Conservation (phyloP, 2,329 filamentous ascomycete genomes). For the Monilinia aucupariae region DNA sequence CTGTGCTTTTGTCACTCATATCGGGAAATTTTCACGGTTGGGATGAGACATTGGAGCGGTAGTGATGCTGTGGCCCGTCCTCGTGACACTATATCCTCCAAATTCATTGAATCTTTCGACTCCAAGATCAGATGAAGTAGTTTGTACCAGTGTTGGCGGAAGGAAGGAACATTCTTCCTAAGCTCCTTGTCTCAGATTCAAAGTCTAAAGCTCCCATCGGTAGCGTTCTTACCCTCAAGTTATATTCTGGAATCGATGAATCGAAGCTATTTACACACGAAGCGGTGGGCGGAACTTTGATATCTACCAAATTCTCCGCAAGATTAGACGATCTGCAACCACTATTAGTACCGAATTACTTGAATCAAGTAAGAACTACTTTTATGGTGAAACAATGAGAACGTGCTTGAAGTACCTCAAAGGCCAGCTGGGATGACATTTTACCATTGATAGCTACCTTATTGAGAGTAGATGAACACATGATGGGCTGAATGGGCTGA, state of each 20-base stretch:
- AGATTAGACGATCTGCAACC: background rate
- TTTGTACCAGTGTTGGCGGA: conserved; percentile 1
- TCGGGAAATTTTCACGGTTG: conserved; percentile 15
- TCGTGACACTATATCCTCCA: conserved; percentile 7
- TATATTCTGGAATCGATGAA: background rate
- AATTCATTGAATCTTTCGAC: background rate
- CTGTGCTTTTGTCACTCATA: conserved; percentile 5
- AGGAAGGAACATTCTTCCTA: conserved; percentile 16
- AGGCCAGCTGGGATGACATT: conserved; percentile 2
- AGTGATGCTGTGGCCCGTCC: conserved; percentile 12
- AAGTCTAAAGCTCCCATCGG: conserved; percentile 7
- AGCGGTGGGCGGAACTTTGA: conserved; percentile 7
- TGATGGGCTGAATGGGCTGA: background rate
- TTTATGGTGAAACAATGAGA: conserved; percentile 13
- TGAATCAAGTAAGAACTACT: conserved; percentile 8
- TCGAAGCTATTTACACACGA: conserved; percentile 2
- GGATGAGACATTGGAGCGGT: conserved; percentile 16
- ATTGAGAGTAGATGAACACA: conserved; percentile 8
- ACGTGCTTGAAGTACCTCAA: conserved; percentile 12
- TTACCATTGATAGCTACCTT: conserved; percentile 10
- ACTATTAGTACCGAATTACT: background rate
- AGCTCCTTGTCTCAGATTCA: conserved; percentile 13
- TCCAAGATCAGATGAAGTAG: background rate
- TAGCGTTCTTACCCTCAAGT: conserved; percentile 14
- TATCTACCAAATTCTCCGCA: conserved; percentile 13